A percentile compares a stretch with the other conserved stretches of the same genome.
Conservation (phyloP, 768 basidiomycete genomes). For the Rhodosporidiobolus sp. region DNA sequence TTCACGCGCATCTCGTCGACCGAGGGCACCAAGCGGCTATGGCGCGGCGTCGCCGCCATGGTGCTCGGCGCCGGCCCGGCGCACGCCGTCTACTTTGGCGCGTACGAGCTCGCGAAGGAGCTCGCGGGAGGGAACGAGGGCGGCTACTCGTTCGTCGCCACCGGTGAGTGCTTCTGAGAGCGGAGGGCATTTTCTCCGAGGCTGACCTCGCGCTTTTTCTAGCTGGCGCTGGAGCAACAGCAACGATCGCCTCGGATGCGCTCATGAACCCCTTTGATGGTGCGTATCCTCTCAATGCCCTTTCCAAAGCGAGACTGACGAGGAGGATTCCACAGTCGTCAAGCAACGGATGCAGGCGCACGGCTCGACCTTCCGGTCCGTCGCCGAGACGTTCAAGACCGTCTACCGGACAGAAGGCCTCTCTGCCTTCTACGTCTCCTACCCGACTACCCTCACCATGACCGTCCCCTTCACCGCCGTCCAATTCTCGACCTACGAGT, state of each 20-base stretch:
- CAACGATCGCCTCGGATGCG: conserved; percentile 92
- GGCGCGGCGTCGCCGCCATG: conserved; percentile 94
- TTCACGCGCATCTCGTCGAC: conserved; percentile 89
- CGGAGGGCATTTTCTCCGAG: neutral
- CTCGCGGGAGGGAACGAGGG: conserved; percentile 74
- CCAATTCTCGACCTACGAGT: conserved; percentile 95
- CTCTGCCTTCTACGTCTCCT: conserved; percentile 92
- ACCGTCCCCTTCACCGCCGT: conserved; percentile 97
- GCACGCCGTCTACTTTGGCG: conserved; percentile 96
- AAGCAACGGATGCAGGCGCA: conserved; percentile 99
- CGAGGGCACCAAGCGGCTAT: conserved; percentile 83
- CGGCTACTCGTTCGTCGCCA: conserved; percentile 80
- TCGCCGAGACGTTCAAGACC: conserved; percentile 75
- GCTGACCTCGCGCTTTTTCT: conserved; percentile 9
- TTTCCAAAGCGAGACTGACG: neutral
- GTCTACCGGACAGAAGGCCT: conserved; percentile 84
- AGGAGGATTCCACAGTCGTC: conserved; percentile 65
- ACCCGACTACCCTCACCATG: conserved; percentile 92
- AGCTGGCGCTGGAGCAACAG: conserved; percentile 91
- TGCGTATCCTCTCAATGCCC: conserved; percentile 50
- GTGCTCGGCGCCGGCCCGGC: conserved; percentile 96
- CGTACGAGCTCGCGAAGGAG: conserved; percentile 91
- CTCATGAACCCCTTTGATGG: conserved; percentile 99
- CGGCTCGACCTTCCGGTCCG: conserved; percentile 83
- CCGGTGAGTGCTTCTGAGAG: conserved; percentile 60